Conservation (phyloP, 495 filamentous ascomycete genomes). For the Trichoderma gamsii region DNA sequence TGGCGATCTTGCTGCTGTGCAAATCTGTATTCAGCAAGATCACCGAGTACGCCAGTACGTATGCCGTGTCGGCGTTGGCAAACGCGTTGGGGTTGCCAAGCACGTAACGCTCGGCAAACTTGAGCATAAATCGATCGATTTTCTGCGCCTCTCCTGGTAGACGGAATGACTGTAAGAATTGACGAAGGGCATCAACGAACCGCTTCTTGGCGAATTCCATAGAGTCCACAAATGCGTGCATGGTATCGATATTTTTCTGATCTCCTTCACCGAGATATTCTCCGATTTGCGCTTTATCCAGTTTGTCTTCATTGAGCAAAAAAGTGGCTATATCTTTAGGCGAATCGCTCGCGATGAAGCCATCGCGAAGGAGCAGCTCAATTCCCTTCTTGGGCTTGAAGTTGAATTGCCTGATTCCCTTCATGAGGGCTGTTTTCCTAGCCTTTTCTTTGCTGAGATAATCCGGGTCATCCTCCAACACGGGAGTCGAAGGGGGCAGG, state of each 20-base stretch:
- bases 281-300: slow-evolving; percentile 88
- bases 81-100: slow-evolving; percentile 95
- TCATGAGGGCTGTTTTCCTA: slow-evolving; percentile 82
- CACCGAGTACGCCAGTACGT: slow-evolving; percentile 91
- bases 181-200: slow-evolving; percentile 86
- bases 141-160: slow-evolving; percentile 96
- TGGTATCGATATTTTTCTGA: slow-evolving; percentile 83
- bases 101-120: slow-evolving; percentile 94
- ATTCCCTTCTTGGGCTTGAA: slow-evolving; percentile 96
- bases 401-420: slow-evolving; percentile 89
- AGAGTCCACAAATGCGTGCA: slow-evolving; percentile 93
- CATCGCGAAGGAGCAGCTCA: slow-evolving; percentile 71
- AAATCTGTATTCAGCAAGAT: slow-evolving; percentile 96
- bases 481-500: slow-evolving; percentile 63
- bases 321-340: slow-evolving; percentile 84
- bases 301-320: slow-evolving; percentile 61
- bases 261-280: slow-evolving; percentile 96
- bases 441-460: slow-evolving; percentile 91
- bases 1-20: slow-evolving; percentile 81
- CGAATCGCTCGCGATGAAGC: slow-evolving; percentile 71
- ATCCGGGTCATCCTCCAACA: slow-evolving; percentile 80
- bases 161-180: slow-evolving; percentile 91
- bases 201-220: slow-evolving; percentile 94
- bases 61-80: slow-evolving; percentile 96
- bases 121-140: slow-evolving; percentile 99